phyloP scores from a whole-genome alignment of 768 basidiomycete species.

The Mycena chlorophos region DNA sequence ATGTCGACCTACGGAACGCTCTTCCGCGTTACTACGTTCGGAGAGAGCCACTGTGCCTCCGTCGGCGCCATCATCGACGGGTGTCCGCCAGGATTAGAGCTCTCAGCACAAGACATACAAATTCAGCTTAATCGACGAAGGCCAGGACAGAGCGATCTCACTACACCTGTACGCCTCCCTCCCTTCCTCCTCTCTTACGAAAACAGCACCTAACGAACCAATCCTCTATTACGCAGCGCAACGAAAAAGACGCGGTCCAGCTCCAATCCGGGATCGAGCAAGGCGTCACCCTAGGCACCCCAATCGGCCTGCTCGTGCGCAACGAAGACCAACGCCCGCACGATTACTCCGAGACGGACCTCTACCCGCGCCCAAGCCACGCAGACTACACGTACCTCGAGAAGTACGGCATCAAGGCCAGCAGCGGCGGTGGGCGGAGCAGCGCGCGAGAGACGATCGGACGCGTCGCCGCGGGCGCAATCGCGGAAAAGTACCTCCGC shows the following conservation, averaged over 20 bases:
- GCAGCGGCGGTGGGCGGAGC: conserved; percentile 92
- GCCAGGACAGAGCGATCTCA: conserved; percentile 95
- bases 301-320: conserved; percentile 92
- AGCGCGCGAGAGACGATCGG: conserved; percentile 97
- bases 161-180: conserved; percentile 76
- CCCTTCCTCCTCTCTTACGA: conserved; percentile 3
- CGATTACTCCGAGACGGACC: conserved; percentile 97
- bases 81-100: conserved; percentile 86
- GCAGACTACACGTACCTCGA: conserved; percentile 98
- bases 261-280: conserved; percentile 93
- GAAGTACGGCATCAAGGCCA: conserved; percentile 97
- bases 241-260: conserved; percentile 93
- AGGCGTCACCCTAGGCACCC: conserved; percentile 94
- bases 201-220: not conserved
- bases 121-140: conserved; percentile 85
- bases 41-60: conserved; percentile 95
- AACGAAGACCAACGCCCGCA: conserved; percentile 99
- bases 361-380: conserved; percentile 95
- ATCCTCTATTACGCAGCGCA: conserved; percentile 62
- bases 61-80: conserved; percentile 98
- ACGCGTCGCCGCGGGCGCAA: conserved; percentile 96
- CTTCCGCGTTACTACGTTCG: conserved; percentile 95
- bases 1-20: conserved; percentile 95
- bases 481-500: conserved; percentile 94
- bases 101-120: conserved; percentile 85